Evolutionary conservation across 495 filamentous ascomycete genomes (phyloP).

Genomic region (Tricharina praecox): DNA sequence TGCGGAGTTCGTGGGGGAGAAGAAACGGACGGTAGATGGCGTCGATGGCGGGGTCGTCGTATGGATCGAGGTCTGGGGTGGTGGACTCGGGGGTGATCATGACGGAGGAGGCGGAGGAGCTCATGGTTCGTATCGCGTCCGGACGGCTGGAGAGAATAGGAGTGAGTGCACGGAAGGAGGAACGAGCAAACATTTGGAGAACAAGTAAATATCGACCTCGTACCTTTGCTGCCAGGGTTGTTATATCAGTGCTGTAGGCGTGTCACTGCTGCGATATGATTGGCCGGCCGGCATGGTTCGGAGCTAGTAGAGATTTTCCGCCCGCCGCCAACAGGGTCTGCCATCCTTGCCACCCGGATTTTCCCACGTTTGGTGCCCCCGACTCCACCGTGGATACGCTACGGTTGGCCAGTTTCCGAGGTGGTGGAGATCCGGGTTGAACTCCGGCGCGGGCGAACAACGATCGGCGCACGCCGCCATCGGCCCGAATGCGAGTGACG

Average conservation of each 20-base stretch:
- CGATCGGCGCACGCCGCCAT: too few species aligned
- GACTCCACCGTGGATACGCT: too few species aligned
- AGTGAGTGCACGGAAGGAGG: neutral
- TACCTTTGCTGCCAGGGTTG: neutral
- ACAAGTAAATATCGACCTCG: neutral
- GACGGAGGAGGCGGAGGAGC: neutral
- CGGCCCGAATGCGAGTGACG: too few species aligned
- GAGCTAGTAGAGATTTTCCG: neutral
- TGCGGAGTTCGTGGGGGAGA: conserved; percentile 25
- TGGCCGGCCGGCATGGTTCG: neutral
- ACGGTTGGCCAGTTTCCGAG: too few species aligned
- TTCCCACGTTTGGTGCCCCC: too few species aligned
- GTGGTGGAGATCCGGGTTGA: too few species aligned
- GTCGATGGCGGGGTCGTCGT: conserved; percentile 4
- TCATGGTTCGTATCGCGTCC: neutral
- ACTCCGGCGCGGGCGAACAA: too few species aligned
- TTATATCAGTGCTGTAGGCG: neutral
- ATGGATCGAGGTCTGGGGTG: conserved; percentile 1
- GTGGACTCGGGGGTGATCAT: neutral
- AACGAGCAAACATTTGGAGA: neutral
- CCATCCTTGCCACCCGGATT: too few species aligned
- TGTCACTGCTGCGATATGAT: neutral
- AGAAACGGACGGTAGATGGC: conserved; percentile 44
- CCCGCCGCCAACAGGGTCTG: too few species aligned
- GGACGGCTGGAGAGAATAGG: neutral